Evolutionary conservation across 2,329 filamentous ascomycete species (phyloP).

Genomic region (Fusarium sp.): DNA sequence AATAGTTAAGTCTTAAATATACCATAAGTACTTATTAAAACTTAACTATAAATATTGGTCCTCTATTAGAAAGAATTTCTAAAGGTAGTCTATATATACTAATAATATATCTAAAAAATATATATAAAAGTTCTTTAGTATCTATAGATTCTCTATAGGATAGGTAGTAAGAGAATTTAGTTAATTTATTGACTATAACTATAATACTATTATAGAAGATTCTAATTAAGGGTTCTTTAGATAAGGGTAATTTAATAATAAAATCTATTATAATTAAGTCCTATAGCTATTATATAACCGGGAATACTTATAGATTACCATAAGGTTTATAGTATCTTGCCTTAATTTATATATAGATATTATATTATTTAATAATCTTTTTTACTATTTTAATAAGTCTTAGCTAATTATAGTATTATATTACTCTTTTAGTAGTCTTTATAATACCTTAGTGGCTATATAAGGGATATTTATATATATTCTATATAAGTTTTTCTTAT

Average conservation of each 20-base stretch:
- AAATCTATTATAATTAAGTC: no score
- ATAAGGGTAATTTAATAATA: no score
- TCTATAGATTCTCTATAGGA: background rate
- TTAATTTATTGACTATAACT: no score
- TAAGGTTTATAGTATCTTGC: conserved; percentile 15
- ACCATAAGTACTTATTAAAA: background rate
- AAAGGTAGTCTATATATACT: background rate
- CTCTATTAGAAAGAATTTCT: background rate
- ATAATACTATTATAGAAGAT: no score
- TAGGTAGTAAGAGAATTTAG: no score
- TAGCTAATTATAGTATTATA: background rate
- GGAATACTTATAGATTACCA: conserved; percentile 16
- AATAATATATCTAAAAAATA: background rate
- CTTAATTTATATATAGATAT: conserved; percentile 11
- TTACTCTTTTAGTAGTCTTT: rapidly evolving
- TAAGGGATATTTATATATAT: background rate
- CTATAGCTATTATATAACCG: no score
- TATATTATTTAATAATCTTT: conserved; percentile 22
- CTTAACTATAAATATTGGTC: background rate
- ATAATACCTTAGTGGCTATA: background rate
- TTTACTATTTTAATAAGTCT: background rate
- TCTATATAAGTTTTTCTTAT: no score
- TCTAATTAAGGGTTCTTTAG: no score
- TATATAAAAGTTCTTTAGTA: background rate
- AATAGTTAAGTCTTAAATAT: background rate